These are phyloP conservation scores for Lanzia echinophila DNA, from an alignment of 2,329 filamentous ascomycete genomes.

Conservation along the genomic window DNA sequence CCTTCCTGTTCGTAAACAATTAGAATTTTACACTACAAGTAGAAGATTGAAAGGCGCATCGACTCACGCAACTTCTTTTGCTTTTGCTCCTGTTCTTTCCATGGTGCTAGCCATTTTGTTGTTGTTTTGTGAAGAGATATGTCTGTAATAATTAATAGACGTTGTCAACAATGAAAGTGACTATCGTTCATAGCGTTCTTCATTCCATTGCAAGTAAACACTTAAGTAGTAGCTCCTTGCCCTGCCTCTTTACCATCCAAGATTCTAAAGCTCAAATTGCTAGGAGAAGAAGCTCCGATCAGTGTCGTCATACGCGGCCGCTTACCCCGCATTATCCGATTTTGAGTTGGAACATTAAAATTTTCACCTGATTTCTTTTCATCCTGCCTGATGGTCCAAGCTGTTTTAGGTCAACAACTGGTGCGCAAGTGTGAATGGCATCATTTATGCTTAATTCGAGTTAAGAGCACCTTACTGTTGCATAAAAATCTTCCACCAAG, in stretches of 20 bases:
- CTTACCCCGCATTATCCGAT: background rate
- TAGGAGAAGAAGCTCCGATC: too few species aligned
- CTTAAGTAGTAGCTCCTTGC: too few species aligned
- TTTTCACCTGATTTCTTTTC: background rate
- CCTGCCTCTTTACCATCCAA: too few species aligned
- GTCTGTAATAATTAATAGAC: background rate
- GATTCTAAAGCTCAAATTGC: too few species aligned
- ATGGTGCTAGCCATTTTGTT: slow-evolving; percentile 21
- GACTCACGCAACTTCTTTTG: slow-evolving; percentile 31
- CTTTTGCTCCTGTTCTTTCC: slow-evolving; percentile 26
- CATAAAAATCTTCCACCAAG: too few species aligned
- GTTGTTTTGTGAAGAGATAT: background rate
- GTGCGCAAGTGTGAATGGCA: background rate
- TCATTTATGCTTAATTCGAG: background rate
- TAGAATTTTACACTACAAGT: slow-evolving; percentile 12
- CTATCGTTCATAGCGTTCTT: too few species aligned
- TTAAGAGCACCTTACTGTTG: too few species aligned
- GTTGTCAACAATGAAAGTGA: background rate
- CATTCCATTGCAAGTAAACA: too few species aligned
- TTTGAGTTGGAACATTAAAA: background rate
- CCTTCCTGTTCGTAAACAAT: slow-evolving; percentile 39
- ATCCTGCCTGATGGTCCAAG: background rate
- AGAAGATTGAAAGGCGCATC: background rate
- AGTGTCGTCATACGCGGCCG: background rate
- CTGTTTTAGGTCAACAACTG: too few species aligned